Evolutionary conservation across 1,139 yeast species (phyloP).

Genomic region (Scheffersomyces lignicola): DNA sequence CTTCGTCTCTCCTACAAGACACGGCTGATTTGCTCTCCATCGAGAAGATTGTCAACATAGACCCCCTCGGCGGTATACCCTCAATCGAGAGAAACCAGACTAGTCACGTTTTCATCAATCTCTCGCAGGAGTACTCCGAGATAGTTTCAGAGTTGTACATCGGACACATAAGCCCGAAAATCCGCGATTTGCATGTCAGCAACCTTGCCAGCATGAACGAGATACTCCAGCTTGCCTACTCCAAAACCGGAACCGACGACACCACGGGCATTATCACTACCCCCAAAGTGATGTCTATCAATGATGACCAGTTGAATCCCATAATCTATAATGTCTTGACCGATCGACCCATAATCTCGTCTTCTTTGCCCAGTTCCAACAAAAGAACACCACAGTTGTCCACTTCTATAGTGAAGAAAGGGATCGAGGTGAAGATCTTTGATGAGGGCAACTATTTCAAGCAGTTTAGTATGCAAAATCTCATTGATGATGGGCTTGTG

Average conservation of each 20-base stretch:
- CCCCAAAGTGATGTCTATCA: constrained; percentile 45
- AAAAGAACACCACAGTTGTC: constrained; percentile 62
- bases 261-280: constrained; percentile 46
- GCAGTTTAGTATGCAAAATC: constrained; percentile 40
- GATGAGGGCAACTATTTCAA: constrained; percentile 30
- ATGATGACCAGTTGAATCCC: constrained; percentile 63
- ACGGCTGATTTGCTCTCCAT: constrained; percentile 47
- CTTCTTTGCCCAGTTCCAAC: constrained; percentile 81
- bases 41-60: constrained; percentile 80
- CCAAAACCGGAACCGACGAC: constrained; percentile 35
- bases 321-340: constrained; percentile 85
- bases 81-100: constrained; percentile 77
- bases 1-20: constrained; percentile 25
- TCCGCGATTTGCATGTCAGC: constrained; percentile 51
- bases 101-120: constrained; percentile 84
- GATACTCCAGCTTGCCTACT: constrained; percentile 31
- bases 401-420: constrained; percentile 80
- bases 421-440: constrained; percentile 62
- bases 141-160: constrained; percentile 61
- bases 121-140: constrained; percentile 76
- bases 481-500: constrained; percentile 48
- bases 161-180: constrained; percentile 47
- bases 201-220: constrained; percentile 58
- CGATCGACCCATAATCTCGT: constrained; percentile 88
- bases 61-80: constrained; percentile 87